Evolutionary conservation across 495 filamentous ascomycete genomes (phyloP), one percentile per base, ranked within the genome.

Genomic region (Saxispiralis lemnorum): DNA sequence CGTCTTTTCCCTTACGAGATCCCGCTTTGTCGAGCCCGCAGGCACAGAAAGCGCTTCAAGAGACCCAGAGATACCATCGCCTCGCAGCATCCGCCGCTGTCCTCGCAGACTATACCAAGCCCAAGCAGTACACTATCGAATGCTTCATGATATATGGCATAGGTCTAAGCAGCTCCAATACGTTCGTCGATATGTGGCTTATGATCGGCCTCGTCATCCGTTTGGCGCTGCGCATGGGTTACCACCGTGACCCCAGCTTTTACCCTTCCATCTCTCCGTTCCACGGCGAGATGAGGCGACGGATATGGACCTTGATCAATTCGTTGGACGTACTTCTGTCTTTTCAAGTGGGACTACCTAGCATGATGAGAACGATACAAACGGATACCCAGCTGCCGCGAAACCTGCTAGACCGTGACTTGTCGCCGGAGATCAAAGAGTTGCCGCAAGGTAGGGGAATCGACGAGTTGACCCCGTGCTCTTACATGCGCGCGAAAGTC

Each of bases 401-500:
- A 12, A 63, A 62, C 39, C 67, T 55, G 35, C 56, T 48, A 45
- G 63, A 59, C 54, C 55, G 39, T 53, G 62, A 56, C 52, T 63
- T 58, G 52, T 59, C 39, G 56, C 58, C 42, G 48, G 45, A 46
- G 47, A 56, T 49, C 15, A 46, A 46, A 4, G 47, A 53, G 18
- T 19, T 57, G 12, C 60, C 59, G 7, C 52, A 52, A 16, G 41
- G 41, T 10, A 48, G 60, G 19, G 48, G 53, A 0, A 11, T 41
- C 2, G 41, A 50, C 12, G 59, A 61, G 32, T 35, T 62, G 3
- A 60, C 60, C 2, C 51, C 59, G n/a, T 49, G 31, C 4, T 47
- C 62, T 14, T 70, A 66, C 41, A 51, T 60, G 1, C 61, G 67
- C 15, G 56, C 59, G 1, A 66, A 68, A 40, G 53, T 52, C 13